phyloP scores from a whole-genome alignment of 352 stramenopile genomes.

The Phytophthora pluvialis region DNA sequence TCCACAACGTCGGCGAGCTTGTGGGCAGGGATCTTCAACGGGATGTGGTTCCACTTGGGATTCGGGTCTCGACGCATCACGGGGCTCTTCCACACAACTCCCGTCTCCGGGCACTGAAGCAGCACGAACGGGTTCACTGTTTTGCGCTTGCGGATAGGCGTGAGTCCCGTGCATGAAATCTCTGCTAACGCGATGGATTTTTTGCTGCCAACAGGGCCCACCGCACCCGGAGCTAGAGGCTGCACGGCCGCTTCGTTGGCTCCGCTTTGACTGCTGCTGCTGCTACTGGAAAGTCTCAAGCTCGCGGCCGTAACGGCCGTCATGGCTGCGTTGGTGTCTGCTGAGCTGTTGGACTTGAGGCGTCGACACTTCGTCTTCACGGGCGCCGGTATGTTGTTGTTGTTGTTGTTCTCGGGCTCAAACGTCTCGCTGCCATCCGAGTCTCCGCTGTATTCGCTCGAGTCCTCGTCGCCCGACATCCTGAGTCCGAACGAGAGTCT shows the following conservation, averaged over 20 bases:
- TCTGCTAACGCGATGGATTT: conserved; percentile 31
- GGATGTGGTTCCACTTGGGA: conserved; percentile 51
- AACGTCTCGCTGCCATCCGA: conserved; percentile 34
- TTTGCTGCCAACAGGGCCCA: not conserved
- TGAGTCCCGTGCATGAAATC: conserved; percentile 48
- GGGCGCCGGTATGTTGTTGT: conserved; percentile 12
- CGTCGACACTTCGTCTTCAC: conserved; percentile 32
- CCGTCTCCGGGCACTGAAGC: conserved; percentile 39
- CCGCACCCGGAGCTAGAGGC: conserved; percentile 14
- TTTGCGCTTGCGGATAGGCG: conserved; percentile 61
- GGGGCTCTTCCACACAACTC: conserved; percentile 53
- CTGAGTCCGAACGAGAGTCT: conserved; percentile 37
- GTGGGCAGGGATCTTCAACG: conserved; percentile 46
- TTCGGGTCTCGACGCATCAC: conserved; percentile 47
- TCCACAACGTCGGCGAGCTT: conserved; percentile 48
- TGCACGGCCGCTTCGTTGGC: conserved; percentile 33
- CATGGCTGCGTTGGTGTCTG: conserved; percentile 27
- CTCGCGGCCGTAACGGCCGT: conserved; percentile 31
- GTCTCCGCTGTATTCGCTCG: conserved; percentile 30
- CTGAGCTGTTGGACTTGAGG: conserved; percentile 36
- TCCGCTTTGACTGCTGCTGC: conserved; percentile 42
- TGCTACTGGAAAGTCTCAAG: conserved; percentile 39
- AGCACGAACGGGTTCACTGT: conserved; percentile 64
- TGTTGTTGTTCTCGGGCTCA: conserved; percentile 31
- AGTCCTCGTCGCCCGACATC: conserved; percentile 40